Evolutionary conservation across 345 rosid species (phyloP), one percentile per base, ranked within the genome.

Genomic region (Laguncularia racemosa): DNA sequence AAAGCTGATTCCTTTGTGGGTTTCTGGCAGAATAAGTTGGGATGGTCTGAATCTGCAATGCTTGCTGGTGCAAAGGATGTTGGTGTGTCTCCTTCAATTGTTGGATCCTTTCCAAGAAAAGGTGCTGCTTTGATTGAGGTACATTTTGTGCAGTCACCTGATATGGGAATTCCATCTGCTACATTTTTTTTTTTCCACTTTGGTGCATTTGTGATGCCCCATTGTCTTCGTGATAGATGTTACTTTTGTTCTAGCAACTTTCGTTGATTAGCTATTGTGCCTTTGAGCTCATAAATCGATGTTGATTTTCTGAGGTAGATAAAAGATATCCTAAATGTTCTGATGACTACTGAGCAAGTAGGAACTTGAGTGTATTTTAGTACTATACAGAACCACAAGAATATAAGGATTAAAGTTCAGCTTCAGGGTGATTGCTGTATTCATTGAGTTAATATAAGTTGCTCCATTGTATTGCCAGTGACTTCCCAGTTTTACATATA

Each of bases 71-170:
- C 97, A 12, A 89, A 86, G 57, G 99, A 93, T 16, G 86, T 76
- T 58, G 95, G 84, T 52, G 65, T 87, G 19, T 93, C 99, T 56
- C 99, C 99, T 64, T 80, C 97, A 2, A 77, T 89, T 1, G 80
- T 89, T 46, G 99, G 99, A 14, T 80, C 97, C 61, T 82, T 89
- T 72, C 81, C 95, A 1, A 73, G 95, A 54, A 89, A 85, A 75
- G 97, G 86, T 71, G 96, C 96, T 28, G 86, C 88, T 2, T 78
- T 93, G 12, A 91, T 89, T 17, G 99, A 93, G 97, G 98, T 92
- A 52, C 43, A 16, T 16, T 38, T 54, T 53, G 38, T 20, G 21
- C 15, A 16, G 28, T 19, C 26, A 28, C 23, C 20, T 18, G 20
- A 19, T 11, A 19, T 21, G 33, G 5, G 20, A 19, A 51, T 28